Evolutionary conservation across 768 basidiomycete species (phyloP), one percentile per base, ranked within the genome.

Genomic region (Pleurotus giganteus): DNA sequence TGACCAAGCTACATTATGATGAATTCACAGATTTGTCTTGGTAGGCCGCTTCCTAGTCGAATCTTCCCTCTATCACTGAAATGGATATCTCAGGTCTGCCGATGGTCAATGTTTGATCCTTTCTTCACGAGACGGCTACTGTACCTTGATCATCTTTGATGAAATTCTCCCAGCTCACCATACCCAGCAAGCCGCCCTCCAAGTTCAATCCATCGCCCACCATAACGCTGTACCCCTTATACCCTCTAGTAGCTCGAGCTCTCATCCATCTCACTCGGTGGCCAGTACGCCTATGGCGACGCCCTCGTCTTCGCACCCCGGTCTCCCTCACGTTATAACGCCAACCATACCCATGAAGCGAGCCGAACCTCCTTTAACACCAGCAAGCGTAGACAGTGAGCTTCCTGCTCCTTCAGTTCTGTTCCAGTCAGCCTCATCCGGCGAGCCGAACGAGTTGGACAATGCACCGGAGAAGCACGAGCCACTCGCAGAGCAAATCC

Each of bases 1-100:
- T 99, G 60, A 92, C 89, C 26, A 96, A 95, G 64, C 72, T 98
- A 58, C 97, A 99, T 71, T 98, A 97, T 67, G 94, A 96, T 58
- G 93, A 96, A 63, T 98, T 98, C 66, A 98, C 97, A 5, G 97
- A 99, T 72, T 78, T 97, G 71, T 84, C 88, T 37, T 99, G 97
- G 97, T 98, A 63, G 37, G 91, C 61, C 21, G 49, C 43, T 37
- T 29, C 31, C 47, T 31, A 34, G 13, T n/a, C n/a, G 37, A 29
- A 42, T 29, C 12, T 26, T 12, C 29, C 13, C 21, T 13, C 23
- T 41, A 15, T 28, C 15, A 46, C 13, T 26, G 4, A 12, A 21
- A 24, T 15, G 55, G 36, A 42, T 21, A 15, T 26, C 54, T 28
- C 63, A 98, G 96, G 96, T 96, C 96, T 1, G 85, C 94, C 1